phyloP scores from a whole-genome alignment of 257 asterid genomes.

The Penstemon barbatus region DNA sequence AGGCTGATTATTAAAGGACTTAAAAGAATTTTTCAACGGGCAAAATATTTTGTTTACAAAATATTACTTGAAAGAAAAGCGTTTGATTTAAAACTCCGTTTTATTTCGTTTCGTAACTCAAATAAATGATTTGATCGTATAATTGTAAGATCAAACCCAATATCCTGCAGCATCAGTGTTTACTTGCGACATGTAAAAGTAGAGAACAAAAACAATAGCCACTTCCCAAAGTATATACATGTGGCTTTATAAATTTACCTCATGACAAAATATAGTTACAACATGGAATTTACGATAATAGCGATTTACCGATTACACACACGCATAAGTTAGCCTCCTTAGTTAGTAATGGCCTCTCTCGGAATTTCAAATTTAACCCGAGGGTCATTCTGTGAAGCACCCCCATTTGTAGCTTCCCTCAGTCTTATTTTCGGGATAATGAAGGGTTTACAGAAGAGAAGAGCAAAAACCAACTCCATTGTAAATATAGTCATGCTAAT shows the following conservation, averaged over 20 bases:
- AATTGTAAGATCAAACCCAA: not conserved
- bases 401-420: slow-evolving; percentile 34
- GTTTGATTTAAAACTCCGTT: too few relatives aligned
- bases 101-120: too few relatives aligned
- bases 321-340: not conserved
- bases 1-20: too few relatives aligned
- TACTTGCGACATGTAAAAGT: not conserved
- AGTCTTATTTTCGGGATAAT: slow-evolving; percentile 61
- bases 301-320: not conserved
- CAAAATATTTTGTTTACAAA: too few relatives aligned
- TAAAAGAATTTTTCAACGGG: too few relatives aligned
- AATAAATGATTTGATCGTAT: not conserved
- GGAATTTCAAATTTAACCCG: slow-evolving; percentile 27
- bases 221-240: slow-evolving; percentile 10
- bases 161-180: not conserved
- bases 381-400: slow-evolving; percentile 29
- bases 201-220: slow-evolving; percentile 1
- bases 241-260: not conserved
- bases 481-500: slow-evolving; percentile 66
- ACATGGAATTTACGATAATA: not conserved
- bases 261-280: slow-evolving; percentile 7
- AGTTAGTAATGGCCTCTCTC: not conserved
- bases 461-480: slow-evolving; percentile 59
- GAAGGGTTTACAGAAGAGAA: slow-evolving; percentile 70
- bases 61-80: too few relatives aligned